Evolutionary conservation across 129 eudicot genomes (phyloP).

Genomic region (sunflower (Helianthus annuus)): DNA sequence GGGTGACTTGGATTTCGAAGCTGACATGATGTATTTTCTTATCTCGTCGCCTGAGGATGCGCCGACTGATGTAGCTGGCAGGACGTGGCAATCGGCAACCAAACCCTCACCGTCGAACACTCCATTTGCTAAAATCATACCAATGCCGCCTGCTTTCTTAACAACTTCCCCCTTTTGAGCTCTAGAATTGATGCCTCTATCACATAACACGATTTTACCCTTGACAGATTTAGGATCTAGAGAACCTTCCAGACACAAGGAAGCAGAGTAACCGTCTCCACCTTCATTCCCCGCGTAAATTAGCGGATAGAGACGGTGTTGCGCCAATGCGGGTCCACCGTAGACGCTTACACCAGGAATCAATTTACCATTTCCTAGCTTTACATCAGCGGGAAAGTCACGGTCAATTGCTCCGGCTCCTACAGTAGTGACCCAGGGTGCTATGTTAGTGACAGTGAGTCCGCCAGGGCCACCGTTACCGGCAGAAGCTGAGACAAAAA

Average conservation of each 20-base stretch:
- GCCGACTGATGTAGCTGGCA: constrained; percentile 86
- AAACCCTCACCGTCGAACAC: constrained; percentile 94
- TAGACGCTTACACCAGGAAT: constrained; percentile 76
- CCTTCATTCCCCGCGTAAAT: constrained; percentile 79
- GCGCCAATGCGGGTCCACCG: constrained; percentile 68
- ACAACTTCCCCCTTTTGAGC: constrained; percentile 88
- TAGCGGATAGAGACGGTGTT: constrained; percentile 58
- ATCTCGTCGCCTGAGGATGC: constrained; percentile 70
- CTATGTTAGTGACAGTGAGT: constrained; percentile 76
- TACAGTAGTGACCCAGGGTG: constrained; percentile 96
- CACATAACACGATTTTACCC: constrained; percentile 89
- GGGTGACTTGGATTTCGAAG: constrained; percentile 40
- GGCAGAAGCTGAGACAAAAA: constrained; percentile 90
- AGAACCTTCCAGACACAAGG: constrained; percentile 85
- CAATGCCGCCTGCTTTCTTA: constrained; percentile 84
- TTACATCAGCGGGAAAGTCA: constrained; percentile 87
- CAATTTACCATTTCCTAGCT: constrained; percentile 80
- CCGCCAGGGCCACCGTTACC: constrained; percentile 98
- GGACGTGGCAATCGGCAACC: constrained; percentile 88
- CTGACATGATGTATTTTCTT: constrained; percentile 54
- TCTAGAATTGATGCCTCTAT: constrained; percentile 85
- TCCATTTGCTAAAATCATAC: constrained; percentile 90
- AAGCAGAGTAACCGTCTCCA: constrained; percentile 83
- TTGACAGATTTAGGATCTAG: constrained; percentile 54
- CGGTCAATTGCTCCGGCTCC: constrained; percentile 92